A percentile compares a stretch with the other conserved stretches of the same genome.
phyloP scores from a whole-genome alignment of 352 stramenopile species.

The Phytophthora colocasiae region DNA sequence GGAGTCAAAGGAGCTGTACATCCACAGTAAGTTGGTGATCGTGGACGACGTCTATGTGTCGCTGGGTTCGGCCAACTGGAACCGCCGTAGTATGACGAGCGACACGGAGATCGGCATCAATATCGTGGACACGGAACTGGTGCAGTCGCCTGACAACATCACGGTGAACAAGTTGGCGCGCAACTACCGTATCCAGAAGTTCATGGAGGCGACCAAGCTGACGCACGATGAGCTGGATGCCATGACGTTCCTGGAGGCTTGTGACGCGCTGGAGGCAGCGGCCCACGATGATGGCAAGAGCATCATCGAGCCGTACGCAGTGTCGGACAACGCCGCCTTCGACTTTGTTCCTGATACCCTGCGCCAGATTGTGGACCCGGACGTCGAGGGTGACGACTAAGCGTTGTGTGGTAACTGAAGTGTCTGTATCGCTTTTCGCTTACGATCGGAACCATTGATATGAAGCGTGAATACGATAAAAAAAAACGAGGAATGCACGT shows the following conservation, averaged over 20 bases:
- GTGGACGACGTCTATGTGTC: slow-evolving; percentile 88
- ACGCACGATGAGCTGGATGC: slow-evolving; percentile 43
- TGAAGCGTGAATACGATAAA: slow-evolving; percentile 14
- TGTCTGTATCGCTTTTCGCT: slow-evolving; percentile 25
- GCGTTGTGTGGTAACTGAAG: slow-evolving; percentile 10
- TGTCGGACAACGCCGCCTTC: slow-evolving; percentile 42
- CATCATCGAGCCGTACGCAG: slow-evolving; percentile 47
- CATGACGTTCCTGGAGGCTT: slow-evolving; percentile 43
- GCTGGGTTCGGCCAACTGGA: slow-evolving; percentile 92
- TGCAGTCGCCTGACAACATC: slow-evolving; percentile 46
- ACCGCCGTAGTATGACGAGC: slow-evolving; percentile 86
- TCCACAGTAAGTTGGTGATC: slow-evolving; percentile 83
- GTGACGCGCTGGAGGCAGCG: slow-evolving; percentile 34
- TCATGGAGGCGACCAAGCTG: slow-evolving; percentile 53
- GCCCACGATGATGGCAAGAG: slow-evolving; percentile 33
- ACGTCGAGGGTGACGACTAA: slow-evolving; percentile 32
- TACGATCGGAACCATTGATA: background rate
- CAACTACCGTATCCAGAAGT: slow-evolving; percentile 63
- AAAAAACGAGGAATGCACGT: slow-evolving; percentile 8
- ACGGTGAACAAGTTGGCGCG: slow-evolving; percentile 49
- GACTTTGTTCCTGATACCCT: slow-evolving; percentile 44
- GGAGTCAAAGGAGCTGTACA: slow-evolving; percentile 59
- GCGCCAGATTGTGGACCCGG: slow-evolving; percentile 50
- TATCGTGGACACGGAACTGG: slow-evolving; percentile 55
- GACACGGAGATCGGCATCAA: slow-evolving; percentile 71